Base-by-base conservation (phyloP, 164 flowering plant genomes). In the Aristolochia californica region DNA sequence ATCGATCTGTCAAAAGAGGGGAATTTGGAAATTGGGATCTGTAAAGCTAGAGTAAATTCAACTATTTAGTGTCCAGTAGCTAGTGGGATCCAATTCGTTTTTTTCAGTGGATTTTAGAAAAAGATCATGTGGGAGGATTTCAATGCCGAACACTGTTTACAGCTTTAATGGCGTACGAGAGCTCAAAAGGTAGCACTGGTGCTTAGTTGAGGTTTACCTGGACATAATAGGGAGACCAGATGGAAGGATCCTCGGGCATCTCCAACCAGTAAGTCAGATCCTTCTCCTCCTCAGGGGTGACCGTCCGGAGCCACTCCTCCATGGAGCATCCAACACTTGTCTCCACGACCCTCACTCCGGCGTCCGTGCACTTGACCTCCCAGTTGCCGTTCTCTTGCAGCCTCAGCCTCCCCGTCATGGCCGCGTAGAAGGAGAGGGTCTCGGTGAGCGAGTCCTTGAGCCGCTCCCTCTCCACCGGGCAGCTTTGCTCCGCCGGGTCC, bases 301-400 rank as follows among this genome's bases (percentile, higher is more conserved):
- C 83, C 23, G 83, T 72, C 63, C 70, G 68, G 62, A 89, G 69
- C 97, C 97, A 89, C 43, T 86, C 89, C 63, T 84, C 86, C 22
- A 89, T 43, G 0, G 69, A 66, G 20, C 59, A 30, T 23, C 68
- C 58, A 34, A 89, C 95, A 16, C 52, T 72, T 2, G 97, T 83
- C 52, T 67, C 70, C 43, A 77, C 28, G 51, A 72, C 52, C 69
- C 95, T 64, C 12, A 89, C 76, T 5, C 97, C 95, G 45, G 91
- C 88, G 56, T 86, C 97, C 43, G 74, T 80, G 58, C 80, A 84
- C 70, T 72, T 83, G 18, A 84, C 81, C 51, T 28, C 74, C 91
- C 95, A 89, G 23, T 75, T 75, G 11, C 86, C 84, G 2, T 68
- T 69, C 25, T 53, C 76, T 10, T 48, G 68, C 9, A 70, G 68